Conservation (phyloP, 2,329 filamentous ascomycete genomes). For the Neofusicoccum parvum region DNA sequence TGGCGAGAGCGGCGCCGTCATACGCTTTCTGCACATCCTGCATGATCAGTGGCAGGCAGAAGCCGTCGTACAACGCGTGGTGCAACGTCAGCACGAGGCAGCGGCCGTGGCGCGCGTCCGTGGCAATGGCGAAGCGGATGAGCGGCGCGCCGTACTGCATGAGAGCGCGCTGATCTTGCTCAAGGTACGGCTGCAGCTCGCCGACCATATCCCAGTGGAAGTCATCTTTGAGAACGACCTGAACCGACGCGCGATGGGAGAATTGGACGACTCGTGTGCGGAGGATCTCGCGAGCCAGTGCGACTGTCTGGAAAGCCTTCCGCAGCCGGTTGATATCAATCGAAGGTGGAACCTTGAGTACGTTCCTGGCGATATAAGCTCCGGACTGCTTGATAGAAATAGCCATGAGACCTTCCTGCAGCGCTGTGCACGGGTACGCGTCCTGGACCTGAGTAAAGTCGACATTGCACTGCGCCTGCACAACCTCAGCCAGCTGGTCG, state of each 20-base stretch:
- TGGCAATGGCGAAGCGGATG: constrained; percentile 28
- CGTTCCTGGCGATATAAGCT: constrained; percentile 50
- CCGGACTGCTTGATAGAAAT: constrained; percentile 54
- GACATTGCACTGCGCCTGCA: neutral
- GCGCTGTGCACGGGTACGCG: constrained; percentile 57
- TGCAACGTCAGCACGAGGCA: constrained; percentile 41
- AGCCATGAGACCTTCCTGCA: constrained; percentile 59
- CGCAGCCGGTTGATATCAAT: constrained; percentile 44
- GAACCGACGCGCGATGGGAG: constrained; percentile 34
- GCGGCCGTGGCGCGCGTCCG: constrained; percentile 26
- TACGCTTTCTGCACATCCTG: constrained; percentile 36
- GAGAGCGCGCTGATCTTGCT: constrained; percentile 32
- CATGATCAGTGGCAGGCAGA: constrained; percentile 35
- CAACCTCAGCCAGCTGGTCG: neutral
- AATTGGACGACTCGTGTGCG: constrained; percentile 46
- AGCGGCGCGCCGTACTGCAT: constrained; percentile 33
- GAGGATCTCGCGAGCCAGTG: constrained; percentile 49
- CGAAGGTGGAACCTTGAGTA: constrained; percentile 20
- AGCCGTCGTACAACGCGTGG: constrained; percentile 42
- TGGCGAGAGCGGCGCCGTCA: neutral
- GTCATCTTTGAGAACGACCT: constrained; percentile 34
- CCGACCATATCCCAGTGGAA: constrained; percentile 22
- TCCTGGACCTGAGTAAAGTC: constrained; percentile 44
- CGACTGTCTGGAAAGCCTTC: constrained; percentile 49
- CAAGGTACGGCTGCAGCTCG: constrained; percentile 28